Evolutionary conservation across 176 grass and related monocot species (phyloP), one percentile per base, ranked within the genome.

Genomic region (Oryza longistaminata): DNA sequence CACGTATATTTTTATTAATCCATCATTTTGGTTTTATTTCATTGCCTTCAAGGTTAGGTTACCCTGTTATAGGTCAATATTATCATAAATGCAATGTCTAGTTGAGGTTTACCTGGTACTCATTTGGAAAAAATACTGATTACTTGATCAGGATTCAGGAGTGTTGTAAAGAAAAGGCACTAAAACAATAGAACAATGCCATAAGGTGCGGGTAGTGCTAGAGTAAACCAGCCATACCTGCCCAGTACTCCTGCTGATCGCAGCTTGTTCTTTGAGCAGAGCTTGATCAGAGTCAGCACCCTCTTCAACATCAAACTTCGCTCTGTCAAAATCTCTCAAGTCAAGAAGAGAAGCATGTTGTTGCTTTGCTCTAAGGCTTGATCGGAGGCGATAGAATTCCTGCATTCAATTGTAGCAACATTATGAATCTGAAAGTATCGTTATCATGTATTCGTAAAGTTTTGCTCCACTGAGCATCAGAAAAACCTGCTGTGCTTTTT

Each of bases 291-390:
- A 92, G 66, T 78, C 86, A n/a, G 77, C n/a, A 68, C 67, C 78
- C 26, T 81, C 76, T 77, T 93, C 93, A 42, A 89, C 68, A 81
- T 95, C 90, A 31, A 87, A 88, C 33, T 88, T 87, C 72, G 90
- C 81, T 76, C 77, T 90, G 52, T 95, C 93, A 89, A 92, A 95
- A 80, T 95, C 90, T 74, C 86, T 95, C 31, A 95, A 95, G 71
- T 95, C 90, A 66, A 91, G 88, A 65, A 95, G 90, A 21, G 90
- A 92, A 64, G 88, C 67, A 44, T 88, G 93, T 49, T 95, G 83
- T 62, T 92, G 87, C 77, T 92, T 95, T 70, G 88, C 86, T 91
- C 86, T 90, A 35, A 91, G 78, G 68, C 88, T 96, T 48, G 88
- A 92, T 25, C 77, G 79, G 17, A 96, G 77, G 29, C 88, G 76